These are phyloP conservation scores for Tubosaeta sp. DNA, from an alignment of 768 basidiomycete genomes.

Conservation along the genomic window DNA sequence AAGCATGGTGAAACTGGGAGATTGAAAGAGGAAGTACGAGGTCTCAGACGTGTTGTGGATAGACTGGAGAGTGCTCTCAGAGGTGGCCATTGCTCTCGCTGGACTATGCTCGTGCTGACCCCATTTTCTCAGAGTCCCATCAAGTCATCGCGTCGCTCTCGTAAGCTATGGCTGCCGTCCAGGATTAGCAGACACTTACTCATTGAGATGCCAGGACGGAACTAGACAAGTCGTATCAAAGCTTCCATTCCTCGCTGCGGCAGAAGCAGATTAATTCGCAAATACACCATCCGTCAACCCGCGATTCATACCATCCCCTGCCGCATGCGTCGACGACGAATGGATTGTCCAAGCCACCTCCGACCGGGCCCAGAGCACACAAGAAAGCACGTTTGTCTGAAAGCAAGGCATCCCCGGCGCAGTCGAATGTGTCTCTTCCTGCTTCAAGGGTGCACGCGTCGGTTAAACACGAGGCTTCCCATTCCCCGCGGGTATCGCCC, in stretches of 20 bases:
- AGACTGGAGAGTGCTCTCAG: conserved; percentile 71
- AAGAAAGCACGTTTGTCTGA: conserved; percentile 78
- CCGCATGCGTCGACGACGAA: conserved; percentile 31
- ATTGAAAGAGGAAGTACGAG: conserved; percentile 76
- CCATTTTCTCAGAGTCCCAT: conserved; percentile 60
- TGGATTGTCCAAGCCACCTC: conserved; percentile 49
- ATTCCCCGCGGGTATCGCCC: conserved; percentile 27
- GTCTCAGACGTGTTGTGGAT: conserved; percentile 60
- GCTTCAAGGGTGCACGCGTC: conserved; percentile 18
- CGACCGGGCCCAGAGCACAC: conserved; percentile 76
- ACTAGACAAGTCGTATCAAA: conserved; percentile 71
- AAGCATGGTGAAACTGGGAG: conserved; percentile 73
- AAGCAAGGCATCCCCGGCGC: conserved; percentile 32
- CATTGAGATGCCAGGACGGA: conserved; percentile 50
- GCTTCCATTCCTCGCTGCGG: conserved; percentile 45
- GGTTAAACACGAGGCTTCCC: conserved; percentile 27
- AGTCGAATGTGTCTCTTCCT: conserved; percentile 30
- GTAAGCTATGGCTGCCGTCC: conserved; percentile 42
- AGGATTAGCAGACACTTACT: conserved; percentile 10
- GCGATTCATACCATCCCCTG: conserved; percentile 39
- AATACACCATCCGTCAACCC: conserved; percentile 37
- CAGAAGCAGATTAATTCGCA: conserved; percentile 33
- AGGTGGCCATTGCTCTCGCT: conserved; percentile 43
- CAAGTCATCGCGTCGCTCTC: conserved; percentile 64
- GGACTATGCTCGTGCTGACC: conserved; percentile 6